These are phyloP conservation scores for Penicillium salamii DNA, from an alignment of 495 filamentous ascomycete species.

Conservation along the genomic window DNA sequence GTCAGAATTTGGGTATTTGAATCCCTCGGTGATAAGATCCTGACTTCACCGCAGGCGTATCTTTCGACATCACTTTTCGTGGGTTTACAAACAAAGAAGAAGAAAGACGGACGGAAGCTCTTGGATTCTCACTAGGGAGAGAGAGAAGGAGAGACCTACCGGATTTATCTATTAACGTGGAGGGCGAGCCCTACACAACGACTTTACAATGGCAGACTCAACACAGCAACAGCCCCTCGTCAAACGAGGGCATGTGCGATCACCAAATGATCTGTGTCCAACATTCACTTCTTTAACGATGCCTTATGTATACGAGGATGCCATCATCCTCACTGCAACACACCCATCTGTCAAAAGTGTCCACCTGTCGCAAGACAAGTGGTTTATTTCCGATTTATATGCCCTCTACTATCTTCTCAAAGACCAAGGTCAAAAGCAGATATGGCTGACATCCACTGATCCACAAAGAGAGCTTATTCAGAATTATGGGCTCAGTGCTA, in stretches of 20 bases:
- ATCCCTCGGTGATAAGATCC: too few species aligned
- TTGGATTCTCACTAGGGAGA: too few species aligned
- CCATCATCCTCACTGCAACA: not conserved
- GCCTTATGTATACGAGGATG: not conserved
- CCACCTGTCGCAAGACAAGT: not conserved
- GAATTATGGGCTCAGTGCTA: not conserved
- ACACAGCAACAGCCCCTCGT: not conserved
- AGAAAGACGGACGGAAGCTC: too few species aligned
- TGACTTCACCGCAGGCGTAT: too few species aligned
- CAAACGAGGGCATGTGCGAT: not conserved
- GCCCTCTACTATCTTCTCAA: not conserved
- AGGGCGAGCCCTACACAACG: too few species aligned
- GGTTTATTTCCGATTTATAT: constrained; percentile 1
- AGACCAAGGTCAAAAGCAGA: not conserved
- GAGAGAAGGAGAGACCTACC: too few species aligned
- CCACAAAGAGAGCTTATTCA: not conserved
- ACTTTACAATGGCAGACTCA: not conserved
- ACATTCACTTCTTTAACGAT: not conserved
- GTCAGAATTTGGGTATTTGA: too few species aligned
- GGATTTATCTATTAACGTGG: too few species aligned
- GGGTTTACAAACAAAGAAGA: too few species aligned
- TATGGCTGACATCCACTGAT: not conserved
- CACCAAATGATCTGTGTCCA: not conserved
- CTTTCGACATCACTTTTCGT: too few species aligned
- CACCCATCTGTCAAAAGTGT: not conserved